Conservation (phyloP, 2,329 filamentous ascomycete genomes). For the Colletotrichum sp. region DNA sequence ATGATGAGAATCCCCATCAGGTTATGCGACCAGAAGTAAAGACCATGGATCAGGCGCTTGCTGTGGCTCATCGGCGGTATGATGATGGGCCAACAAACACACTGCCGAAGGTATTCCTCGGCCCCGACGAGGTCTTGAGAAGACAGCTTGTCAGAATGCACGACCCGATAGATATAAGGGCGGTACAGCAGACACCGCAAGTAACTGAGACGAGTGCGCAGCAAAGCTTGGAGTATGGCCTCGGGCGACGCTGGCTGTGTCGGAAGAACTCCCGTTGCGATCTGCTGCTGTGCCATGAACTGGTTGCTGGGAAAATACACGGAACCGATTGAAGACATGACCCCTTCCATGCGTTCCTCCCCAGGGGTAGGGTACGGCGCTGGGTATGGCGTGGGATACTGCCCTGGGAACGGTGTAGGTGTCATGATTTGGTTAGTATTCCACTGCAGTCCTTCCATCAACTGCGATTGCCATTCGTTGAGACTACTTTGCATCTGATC, state of each 20-base stretch:
- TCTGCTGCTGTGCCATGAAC: background rate
- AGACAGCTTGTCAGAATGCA: constrained; percentile 53
- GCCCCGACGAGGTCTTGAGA: constrained; percentile 53
- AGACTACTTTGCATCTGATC: background rate
- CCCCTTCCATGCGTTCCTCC: background rate
- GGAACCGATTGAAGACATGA: background rate
- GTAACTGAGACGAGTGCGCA: constrained; percentile 65
- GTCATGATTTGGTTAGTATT: background rate
- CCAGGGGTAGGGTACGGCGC: background rate
- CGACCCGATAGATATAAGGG: constrained; percentile 63
- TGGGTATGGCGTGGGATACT: background rate
- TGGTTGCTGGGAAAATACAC: background rate
- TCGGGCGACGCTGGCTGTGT: background rate
- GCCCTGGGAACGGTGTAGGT: background rate
- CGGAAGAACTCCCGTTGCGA: background rate
- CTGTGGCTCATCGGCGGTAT: constrained; percentile 60
- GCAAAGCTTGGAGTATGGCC: constrained; percentile 55
- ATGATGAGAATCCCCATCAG: constrained; percentile 63
- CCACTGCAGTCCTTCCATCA: background rate
- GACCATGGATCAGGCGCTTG: constrained; percentile 62
- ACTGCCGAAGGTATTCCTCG: constrained; percentile 61
- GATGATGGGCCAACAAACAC: constrained; percentile 64
- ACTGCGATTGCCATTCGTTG: background rate
- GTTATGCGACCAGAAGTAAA: constrained; percentile 68
- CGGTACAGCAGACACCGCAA: constrained; percentile 62